Evolutionary conservation across 2,329 filamentous ascomycete species (phyloP).

Genomic region (Cordyceps cateniannulata): DNA sequence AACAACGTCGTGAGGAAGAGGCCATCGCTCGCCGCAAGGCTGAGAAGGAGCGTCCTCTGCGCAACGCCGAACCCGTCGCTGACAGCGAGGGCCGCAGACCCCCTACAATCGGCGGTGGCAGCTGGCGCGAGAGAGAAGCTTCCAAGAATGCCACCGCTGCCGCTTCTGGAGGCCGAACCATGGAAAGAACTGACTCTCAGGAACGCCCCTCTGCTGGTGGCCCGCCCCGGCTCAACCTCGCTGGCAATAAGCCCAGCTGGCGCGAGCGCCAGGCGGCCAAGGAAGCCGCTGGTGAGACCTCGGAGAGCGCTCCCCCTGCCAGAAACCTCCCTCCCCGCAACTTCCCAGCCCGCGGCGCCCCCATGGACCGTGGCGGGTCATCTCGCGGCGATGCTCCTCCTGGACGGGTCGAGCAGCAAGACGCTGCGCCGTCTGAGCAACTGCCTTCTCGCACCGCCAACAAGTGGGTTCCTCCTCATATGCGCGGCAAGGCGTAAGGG

Average conservation of each 20-base stretch:
- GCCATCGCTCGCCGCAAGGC: slow-evolving; percentile 69
- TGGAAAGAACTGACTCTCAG: slow-evolving; percentile 42
- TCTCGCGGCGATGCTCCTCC: slow-evolving; percentile 24
- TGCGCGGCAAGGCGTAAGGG: slow-evolving; percentile 27
- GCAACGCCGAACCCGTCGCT: slow-evolving; percentile 30
- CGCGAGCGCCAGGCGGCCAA: slow-evolving; percentile 62
- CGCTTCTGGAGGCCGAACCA: slow-evolving; percentile 20
- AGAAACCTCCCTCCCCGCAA: slow-evolving; percentile 25
- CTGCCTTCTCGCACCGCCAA: slow-evolving; percentile 48
- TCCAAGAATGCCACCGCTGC: slow-evolving; percentile 25
- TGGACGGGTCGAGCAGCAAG: slow-evolving; percentile 24
- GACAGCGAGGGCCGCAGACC: slow-evolving; percentile 26
- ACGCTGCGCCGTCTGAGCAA: slow-evolving; percentile 40
- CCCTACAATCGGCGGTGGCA: slow-evolving; percentile 29
- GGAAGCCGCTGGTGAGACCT: slow-evolving; percentile 26
- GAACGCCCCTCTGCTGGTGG: slow-evolving; percentile 36
- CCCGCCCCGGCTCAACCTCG: slow-evolving; percentile 56
- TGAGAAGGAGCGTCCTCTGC: slow-evolving; percentile 47
- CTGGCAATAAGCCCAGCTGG: slow-evolving; percentile 61
- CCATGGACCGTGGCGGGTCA: slow-evolving; percentile 37
- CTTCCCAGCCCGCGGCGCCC: slow-evolving; percentile 29
- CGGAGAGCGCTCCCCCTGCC: slow-evolving; percentile 39
- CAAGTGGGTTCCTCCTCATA: slow-evolving; percentile 52
- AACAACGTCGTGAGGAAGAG: slow-evolving; percentile 81
- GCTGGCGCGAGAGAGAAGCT: slow-evolving; percentile 37